phyloP scores from a whole-genome alignment of 305 asterid species.

The Solanum hybrid region DNA sequence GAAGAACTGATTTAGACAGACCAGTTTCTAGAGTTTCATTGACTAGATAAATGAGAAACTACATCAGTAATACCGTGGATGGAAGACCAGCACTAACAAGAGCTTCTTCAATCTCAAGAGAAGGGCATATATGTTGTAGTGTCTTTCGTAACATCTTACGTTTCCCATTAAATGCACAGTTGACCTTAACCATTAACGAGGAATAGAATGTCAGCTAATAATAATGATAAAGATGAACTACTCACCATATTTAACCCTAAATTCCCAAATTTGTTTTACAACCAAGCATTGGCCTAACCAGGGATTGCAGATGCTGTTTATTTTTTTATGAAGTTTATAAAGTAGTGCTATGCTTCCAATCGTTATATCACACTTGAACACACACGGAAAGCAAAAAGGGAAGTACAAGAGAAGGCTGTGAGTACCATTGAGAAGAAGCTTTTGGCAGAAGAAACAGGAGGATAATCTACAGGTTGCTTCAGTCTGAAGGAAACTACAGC shows the following conservation, averaged over 20 bases:
- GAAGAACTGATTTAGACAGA: background rate
- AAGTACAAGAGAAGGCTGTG: background rate
- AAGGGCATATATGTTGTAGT: conserved; percentile 66
- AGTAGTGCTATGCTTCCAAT: background rate
- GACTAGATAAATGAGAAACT: background rate
- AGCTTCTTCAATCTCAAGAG: conserved; percentile 75
- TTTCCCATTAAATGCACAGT: conserved; percentile 89
- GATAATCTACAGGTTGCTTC: conserved; percentile 61
- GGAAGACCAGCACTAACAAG: conserved; percentile 47
- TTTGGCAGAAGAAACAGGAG: conserved; percentile 66
- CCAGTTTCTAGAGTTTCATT: background rate
- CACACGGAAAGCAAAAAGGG: background rate
- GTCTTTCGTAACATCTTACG: conserved; percentile 94
- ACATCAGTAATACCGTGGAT: conserved; percentile 49
- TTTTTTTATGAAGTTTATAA: background rate
- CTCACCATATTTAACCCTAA: background rate
- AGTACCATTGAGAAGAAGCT: conserved; percentile 92
- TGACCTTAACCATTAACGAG: conserved; percentile 41
- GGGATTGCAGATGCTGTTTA: background rate
- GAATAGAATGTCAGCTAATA: background rate
- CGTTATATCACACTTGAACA: background rate
- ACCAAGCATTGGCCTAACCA: background rate
- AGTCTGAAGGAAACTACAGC: conserved; percentile 71
- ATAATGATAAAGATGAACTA: background rate
- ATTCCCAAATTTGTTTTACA: background rate